Evolutionary conservation across 164 flowering plant species (phyloP).

Genomic region (Chloranthus sessilifolius): DNA sequence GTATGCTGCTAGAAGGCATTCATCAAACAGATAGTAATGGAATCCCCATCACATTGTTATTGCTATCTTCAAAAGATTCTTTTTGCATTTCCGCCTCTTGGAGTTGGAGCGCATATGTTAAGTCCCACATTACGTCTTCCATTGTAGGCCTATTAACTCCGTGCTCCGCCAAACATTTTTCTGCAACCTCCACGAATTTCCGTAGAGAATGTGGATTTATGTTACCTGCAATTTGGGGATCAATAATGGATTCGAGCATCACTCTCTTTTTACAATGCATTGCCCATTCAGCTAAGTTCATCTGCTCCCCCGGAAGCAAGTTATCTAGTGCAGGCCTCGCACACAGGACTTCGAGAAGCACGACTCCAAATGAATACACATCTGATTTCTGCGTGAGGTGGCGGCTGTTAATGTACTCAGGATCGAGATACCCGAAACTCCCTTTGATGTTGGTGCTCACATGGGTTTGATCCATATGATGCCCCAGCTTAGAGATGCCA

Average conservation of each 20-base stretch:
- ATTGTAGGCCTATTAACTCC: slow-evolving; percentile 6
- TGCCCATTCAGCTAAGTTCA: slow-evolving; percentile 43
- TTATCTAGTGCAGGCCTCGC: slow-evolving; percentile 41
- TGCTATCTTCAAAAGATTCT: slow-evolving; percentile 1
- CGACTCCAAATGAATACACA: slow-evolving; percentile 12
- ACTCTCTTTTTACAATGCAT: slow-evolving; percentile 12
- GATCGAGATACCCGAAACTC: slow-evolving; percentile 13
- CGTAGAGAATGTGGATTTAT: slow-evolving; percentile 25
- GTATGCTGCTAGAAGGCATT: neutral
- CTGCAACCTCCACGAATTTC: slow-evolving; percentile 14
- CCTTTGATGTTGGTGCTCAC: slow-evolving; percentile 9
- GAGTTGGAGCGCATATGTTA: slow-evolving; percentile 5
- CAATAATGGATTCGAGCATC: slow-evolving; percentile 22
- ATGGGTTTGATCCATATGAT: slow-evolving; percentile 6
- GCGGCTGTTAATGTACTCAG: slow-evolving; percentile 9
- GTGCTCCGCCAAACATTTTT: slow-evolving; percentile 5
- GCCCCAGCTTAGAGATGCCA: slow-evolving; percentile 7
- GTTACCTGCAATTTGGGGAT: slow-evolving; percentile 22
- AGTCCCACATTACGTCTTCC: slow-evolving; percentile 6
- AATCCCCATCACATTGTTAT: too few species aligned
- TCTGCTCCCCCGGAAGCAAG: slow-evolving; percentile 41
- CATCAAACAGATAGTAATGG: slow-evolving; percentile 3
- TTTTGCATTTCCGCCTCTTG: slow-evolving; percentile 2
- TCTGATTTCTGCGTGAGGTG: slow-evolving; percentile 12
- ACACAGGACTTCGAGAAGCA: slow-evolving; percentile 33